These are phyloP conservation scores for Gaultheria prostrata DNA, from an alignment of 148 eudicot species.

Conservation along the genomic window DNA sequence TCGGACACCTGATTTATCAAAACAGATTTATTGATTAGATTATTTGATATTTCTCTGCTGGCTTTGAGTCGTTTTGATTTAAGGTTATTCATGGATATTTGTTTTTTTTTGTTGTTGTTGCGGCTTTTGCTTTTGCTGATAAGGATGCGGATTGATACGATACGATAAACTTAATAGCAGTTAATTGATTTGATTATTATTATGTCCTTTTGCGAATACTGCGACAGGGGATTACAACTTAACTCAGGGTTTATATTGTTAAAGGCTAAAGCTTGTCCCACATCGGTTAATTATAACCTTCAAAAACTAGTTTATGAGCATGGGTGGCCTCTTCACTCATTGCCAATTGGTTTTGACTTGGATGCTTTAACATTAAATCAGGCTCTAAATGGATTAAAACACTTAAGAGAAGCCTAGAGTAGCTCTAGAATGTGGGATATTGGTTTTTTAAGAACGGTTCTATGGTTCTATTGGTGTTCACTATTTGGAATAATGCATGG, in stretches of 20 bases:
- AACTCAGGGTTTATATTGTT: not conserved
- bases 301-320: no score
- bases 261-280: no score
- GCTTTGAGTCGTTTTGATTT: conserved; percentile 3
- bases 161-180: no score
- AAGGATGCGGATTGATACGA: not conserved
- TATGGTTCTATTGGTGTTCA: not conserved
- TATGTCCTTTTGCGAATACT: not conserved
- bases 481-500: not conserved
- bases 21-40: not conserved
- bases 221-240: not conserved
- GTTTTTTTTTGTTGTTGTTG: not conserved
- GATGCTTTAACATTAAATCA: not conserved
- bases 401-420: not conserved
- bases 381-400: not conserved
- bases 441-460: not conserved
- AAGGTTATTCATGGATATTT: not conserved
- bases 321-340: no score
- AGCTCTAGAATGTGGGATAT: not conserved
- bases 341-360: no score
- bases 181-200: not conserved
- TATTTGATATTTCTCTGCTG: not conserved
- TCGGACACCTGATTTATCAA: no score
- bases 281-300: no score
- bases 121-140: not conserved